Evolutionary conservation across 768 basidiomycete species (phyloP).

Genomic region (Amanita pallidorosea): DNA sequence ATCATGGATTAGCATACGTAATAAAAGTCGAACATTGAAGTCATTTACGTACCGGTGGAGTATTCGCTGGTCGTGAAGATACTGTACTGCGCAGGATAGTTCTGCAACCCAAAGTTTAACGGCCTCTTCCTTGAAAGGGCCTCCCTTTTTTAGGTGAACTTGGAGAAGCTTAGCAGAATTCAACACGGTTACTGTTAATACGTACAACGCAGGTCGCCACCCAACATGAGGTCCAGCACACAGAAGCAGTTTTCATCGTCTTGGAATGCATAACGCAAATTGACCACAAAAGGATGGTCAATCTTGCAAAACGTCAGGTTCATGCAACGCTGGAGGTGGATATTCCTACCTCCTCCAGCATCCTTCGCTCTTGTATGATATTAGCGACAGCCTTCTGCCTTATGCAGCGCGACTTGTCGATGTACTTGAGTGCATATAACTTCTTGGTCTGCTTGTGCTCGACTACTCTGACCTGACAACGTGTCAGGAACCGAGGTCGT

Average conservation of each 20-base stretch:
- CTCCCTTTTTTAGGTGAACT: slow-evolving; percentile 81
- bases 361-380: slow-evolving; percentile 85
- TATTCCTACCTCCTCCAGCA: slow-evolving; percentile 75
- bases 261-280: slow-evolving; percentile 92
- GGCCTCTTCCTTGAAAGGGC: slow-evolving; percentile 52
- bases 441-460: slow-evolving; percentile 92
- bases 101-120: slow-evolving; percentile 89
- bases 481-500: neutral
- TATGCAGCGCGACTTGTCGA: slow-evolving; percentile 90
- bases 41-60: slow-evolving; percentile 70
- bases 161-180: neutral
- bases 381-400: slow-evolving; percentile 88
- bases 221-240: slow-evolving; percentile 93
- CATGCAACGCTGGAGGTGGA: slow-evolving; percentile 3
- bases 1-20: slow-evolving; percentile 7
- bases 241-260: slow-evolving; percentile 98
- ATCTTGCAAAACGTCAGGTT: slow-evolving; percentile 35
- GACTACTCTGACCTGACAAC: slow-evolving; percentile 79
- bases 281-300: slow-evolving; percentile 83
- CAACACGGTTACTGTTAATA: slow-evolving; percentile 8
- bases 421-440: slow-evolving; percentile 94
- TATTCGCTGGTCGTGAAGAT: slow-evolving; percentile 86
- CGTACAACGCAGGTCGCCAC: slow-evolving; percentile 88
- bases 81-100: slow-evolving; percentile 72
- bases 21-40: neutral